Evolutionary conservation across 257 asterid genomes (phyloP), one percentile per base, ranked within the genome.

Genomic region (Solanum raphanifolium): DNA sequence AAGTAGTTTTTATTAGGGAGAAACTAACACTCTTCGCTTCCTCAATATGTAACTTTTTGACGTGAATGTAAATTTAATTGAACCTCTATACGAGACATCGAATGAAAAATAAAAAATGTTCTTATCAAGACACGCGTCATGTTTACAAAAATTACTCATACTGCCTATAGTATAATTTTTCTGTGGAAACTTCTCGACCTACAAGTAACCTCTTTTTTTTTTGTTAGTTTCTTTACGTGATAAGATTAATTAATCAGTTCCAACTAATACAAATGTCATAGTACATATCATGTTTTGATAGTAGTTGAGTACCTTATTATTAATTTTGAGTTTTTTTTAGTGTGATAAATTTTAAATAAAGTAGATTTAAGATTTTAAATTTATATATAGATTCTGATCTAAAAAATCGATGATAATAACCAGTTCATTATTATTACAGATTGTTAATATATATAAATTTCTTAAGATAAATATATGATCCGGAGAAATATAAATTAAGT

Each of bases 91-190:
- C 0, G 1, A 16, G 2, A 13, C 4, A 31, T 31, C 1, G 2
- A 9, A 60, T 2, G 13, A 21, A 58, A 60, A 60, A 4, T 0
- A 60, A 60, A 27, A 84, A 13, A 36, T 65, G 87, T 65, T 36
- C 79, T 84, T 65, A 84, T 84, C 87, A 6, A 21, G 87, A 84
- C 87, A 84, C 43, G 41, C 60, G 39, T 84, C 65, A 84, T 27
- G 21, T 39, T 36, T 20, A 5, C 39, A n/a, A 62, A 60, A 41
- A n/a, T 60, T 60, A 65, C 25, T 60, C 74, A 62, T 84, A 52
- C 3, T 62, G 1, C 9, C 27, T 34, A 13, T 36, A 25, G 48
- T 4, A n/a, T 43, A 60, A 60, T 25, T 79, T 25, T 73, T 34
- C 46, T 27, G 9, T 27, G 5, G 85, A 27, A 43, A 81, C 41